These are phyloP conservation scores for Amylocystis lapponica DNA, from an alignment of 768 basidiomycete genomes.

Conservation along the genomic window DNA sequence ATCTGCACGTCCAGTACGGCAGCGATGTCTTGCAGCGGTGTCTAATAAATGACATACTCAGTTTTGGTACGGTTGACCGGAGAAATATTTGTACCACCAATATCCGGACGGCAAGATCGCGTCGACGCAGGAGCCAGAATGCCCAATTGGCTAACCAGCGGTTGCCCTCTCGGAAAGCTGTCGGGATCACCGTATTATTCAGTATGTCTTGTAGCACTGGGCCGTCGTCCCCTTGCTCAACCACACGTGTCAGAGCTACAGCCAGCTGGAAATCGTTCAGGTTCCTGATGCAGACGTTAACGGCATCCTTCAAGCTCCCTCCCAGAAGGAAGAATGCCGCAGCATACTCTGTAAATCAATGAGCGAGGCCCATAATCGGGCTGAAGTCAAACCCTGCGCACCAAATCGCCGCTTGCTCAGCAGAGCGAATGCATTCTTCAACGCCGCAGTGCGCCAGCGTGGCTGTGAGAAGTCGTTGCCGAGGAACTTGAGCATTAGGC, in stretches of 20 bases:
- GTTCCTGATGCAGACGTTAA: constrained; percentile 84
- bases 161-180: constrained; percentile 83
- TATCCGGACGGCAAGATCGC: constrained; percentile 87
- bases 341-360: constrained; percentile 71
- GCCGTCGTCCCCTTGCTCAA: constrained; percentile 79
- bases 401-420: constrained; percentile 90
- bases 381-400: constrained; percentile 32
- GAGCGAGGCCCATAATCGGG: constrained; percentile 3
- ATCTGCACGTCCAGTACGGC: constrained; percentile 47
- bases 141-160: constrained; percentile 95
- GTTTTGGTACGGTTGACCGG: no score
- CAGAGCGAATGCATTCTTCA: constrained; percentile 94
- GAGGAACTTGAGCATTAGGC: constrained; percentile 86
- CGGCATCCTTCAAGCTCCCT: constrained; percentile 82
- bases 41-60: constrained; percentile 43
- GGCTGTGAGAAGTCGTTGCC: constrained; percentile 80
- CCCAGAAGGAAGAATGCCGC: constrained; percentile 97
- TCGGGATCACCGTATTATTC: constrained; percentile 70
- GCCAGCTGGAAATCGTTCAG: constrained; percentile 89
- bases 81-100: constrained; percentile 56
- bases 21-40: constrained; percentile 71
- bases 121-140: constrained; percentile 86
- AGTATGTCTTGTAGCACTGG: constrained; percentile 69
- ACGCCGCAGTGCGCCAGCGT: constrained; percentile 87
- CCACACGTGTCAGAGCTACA: constrained; percentile 75